These are phyloP conservation scores for Metarhizium sp. DNA, from an alignment of 2,329 filamentous ascomycete species.

Conservation along the genomic window DNA sequence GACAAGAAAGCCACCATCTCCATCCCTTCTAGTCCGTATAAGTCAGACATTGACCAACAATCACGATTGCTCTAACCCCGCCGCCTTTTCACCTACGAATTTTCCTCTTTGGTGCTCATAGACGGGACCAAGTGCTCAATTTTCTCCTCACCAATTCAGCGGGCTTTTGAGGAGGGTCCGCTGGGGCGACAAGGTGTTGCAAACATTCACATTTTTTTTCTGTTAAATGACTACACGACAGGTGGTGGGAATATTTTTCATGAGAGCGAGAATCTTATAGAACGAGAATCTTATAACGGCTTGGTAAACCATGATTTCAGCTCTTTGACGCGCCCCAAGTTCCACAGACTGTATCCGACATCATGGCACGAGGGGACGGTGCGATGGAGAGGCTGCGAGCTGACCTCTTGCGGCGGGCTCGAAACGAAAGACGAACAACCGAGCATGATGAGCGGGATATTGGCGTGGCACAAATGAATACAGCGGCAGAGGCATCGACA, in stretches of 20 bases:
- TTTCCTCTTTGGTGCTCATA: not conserved
- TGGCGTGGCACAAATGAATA: not conserved
- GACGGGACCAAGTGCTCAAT: not conserved
- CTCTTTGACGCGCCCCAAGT: not conserved
- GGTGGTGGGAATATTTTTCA: not conserved
- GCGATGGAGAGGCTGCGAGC: slow-evolving; percentile 23
- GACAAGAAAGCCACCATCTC: not conserved
- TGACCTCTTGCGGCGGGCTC: slow-evolving; percentile 22
- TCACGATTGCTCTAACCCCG: not conserved
- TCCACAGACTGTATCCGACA: not conserved
- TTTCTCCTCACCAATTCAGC: not conserved
- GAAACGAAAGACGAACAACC: slow-evolving; percentile 11
- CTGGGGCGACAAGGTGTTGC: not conserved
- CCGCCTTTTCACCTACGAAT: no score
- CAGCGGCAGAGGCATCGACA: slow-evolving; percentile 7
- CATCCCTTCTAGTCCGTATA: slow-evolving; percentile 1
- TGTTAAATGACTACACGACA: not conserved
- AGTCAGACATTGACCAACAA: not conserved
- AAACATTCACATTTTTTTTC: not conserved
- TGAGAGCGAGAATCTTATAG: no score
- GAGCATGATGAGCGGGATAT: not conserved
- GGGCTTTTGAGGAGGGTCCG: not conserved
- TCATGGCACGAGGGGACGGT: slow-evolving; percentile 13
- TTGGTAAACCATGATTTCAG: not conserved
- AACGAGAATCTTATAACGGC: no score